Evolutionary conservation across 495 filamentous ascomycete genomes (phyloP), one percentile per base, ranked within the genome.

Genomic region (Aspergillus nanangensis): DNA sequence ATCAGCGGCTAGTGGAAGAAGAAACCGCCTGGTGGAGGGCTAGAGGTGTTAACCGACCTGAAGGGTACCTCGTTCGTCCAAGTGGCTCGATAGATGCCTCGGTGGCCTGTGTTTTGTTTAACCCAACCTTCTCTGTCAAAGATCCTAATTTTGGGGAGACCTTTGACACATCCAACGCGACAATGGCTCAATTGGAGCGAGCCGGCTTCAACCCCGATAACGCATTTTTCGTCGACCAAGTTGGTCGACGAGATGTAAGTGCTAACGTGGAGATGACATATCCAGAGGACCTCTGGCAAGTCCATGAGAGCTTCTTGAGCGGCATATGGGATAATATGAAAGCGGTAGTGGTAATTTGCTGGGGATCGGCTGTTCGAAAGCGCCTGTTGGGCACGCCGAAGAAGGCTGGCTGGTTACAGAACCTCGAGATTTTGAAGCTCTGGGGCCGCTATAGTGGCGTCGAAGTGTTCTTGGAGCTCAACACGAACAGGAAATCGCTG

Each of bases 341-440:
- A 8, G 42, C 42, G 13, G 27, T 8, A 13, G 21, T 45, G 1
- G 42, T 35, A 15, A 45, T 45, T 4, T 45, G 42, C 21, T 45
- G 42, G 42, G 42, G 42, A 1, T 27, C 33, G 5, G 19, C 15
- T 35, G 33, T 35, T 2, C 33, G 33, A 3, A 9, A 35, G 9
- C 33, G 33, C 1, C 15, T 35, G 33, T 15, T 35, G 3, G n/a
- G n/a, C n/a, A n/a, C n/a, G n/a, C n/a, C n/a, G n/a, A 35, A 35
- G 33, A 35, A 35, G 7, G n/a, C n/a, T n/a, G n/a, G n/a, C n/a
- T n/a, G n/a, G n/a, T n/a, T n/a, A n/a, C 4, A 15, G 5, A 3
- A 15, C 5, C 33, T 35, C 1, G 3, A 35, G 33, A n/a, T 18
- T 5, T 15, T 35, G 15, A n/a, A 18, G 4, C 33, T 35, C 2